These are phyloP conservation scores for Penicillium sp. DNA, from an alignment of 2,329 filamentous ascomycete genomes.

Conservation along the genomic window DNA sequence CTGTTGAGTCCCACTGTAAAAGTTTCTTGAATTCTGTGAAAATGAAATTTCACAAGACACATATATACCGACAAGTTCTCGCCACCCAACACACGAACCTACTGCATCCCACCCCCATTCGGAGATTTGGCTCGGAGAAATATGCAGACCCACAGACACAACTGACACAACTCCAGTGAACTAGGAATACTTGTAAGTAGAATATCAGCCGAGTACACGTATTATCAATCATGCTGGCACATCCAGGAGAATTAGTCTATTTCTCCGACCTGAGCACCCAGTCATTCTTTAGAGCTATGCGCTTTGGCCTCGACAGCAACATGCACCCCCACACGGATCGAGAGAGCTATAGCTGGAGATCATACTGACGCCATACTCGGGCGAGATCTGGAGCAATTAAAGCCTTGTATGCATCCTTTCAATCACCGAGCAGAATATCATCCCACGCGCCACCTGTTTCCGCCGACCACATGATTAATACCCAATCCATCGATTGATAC, in stretches of 20 bases:
- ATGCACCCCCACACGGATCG: neutral
- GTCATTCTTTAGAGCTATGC: neutral
- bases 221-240: neutral
- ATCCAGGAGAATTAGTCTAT: slow-evolving; percentile 8
- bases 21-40: no score
- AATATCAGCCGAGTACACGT: no score
- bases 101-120: neutral
- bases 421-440: neutral
- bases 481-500: neutral
- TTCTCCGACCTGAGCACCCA: slow-evolving; percentile 7
- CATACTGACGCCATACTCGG: neutral
- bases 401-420: neutral
- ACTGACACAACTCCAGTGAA: no score
- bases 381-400: neutral
- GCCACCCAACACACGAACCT: neutral
- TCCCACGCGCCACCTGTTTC: neutral
- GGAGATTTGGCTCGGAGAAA: slow-evolving; percentile 20
- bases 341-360: neutral
- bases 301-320: neutral
- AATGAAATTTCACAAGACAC: no score
- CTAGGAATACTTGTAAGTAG: no score
- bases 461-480: neutral
- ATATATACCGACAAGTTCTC: no score
- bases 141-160: neutral
- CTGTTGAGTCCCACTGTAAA: no score